These are phyloP conservation scores for Neonectria coccinea DNA, from an alignment of 2,329 filamentous ascomycete genomes.

Conservation along the genomic window DNA sequence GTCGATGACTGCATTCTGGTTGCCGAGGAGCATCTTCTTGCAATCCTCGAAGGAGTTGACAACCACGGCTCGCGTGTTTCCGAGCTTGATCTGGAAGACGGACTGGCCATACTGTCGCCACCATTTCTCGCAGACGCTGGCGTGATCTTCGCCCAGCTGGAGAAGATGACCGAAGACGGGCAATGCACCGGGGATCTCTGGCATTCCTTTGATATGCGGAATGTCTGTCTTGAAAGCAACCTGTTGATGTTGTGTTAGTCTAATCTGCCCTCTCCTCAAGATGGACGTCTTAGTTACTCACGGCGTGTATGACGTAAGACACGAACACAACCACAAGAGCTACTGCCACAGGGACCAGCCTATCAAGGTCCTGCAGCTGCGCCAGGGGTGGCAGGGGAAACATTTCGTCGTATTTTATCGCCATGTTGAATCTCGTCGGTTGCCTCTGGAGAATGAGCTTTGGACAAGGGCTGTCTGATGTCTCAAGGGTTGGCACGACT, in stretches of 20 bases:
- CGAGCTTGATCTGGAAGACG: conserved; percentile 57
- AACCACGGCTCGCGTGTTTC: conserved; percentile 64
- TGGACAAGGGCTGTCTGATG: background rate
- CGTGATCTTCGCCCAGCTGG: conserved; percentile 64
- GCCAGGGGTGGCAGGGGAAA: background rate
- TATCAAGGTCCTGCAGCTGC: conserved; percentile 1
- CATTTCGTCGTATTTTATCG: conserved; percentile 2
- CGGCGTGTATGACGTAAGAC: conserved; percentile 9
- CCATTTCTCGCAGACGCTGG: conserved; percentile 62
- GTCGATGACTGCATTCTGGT: conserved; percentile 63
- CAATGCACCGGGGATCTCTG: conserved; percentile 62
- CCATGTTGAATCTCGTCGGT: background rate
- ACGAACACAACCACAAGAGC: background rate
- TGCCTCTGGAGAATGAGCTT: background rate
- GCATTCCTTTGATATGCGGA: conserved; percentile 60
- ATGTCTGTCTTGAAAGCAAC: conserved; percentile 56
- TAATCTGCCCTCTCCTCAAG: background rate
- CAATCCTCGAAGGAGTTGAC: conserved; percentile 65
- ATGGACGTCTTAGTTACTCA: background rate
- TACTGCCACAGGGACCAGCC: background rate
- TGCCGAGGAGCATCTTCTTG: conserved; percentile 61
- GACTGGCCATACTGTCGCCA: conserved; percentile 59
- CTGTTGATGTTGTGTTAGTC: conserved; percentile 18
- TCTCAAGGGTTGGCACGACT: background rate
- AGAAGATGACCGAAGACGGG: conserved; percentile 64